Evolutionary conservation across 768 basidiomycete species (phyloP), one percentile per base, ranked within the genome.

Genomic region (Boletus rubroflammeus): DNA sequence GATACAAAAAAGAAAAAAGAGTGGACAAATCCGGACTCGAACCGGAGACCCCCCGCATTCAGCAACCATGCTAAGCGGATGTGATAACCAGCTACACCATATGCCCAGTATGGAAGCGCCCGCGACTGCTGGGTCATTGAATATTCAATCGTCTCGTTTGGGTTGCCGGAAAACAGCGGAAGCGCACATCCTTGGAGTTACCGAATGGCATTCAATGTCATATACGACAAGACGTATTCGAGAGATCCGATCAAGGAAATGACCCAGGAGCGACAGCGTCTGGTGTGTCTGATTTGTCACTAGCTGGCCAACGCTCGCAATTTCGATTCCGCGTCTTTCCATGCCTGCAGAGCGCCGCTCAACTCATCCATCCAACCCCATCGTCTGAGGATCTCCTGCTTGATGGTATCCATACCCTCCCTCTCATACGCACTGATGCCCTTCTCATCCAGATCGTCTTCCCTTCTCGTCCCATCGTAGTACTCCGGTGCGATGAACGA

Each of bases 81-180:
- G 69, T 71, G 69, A 71, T 71, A 71, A 72, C 71, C 69, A 71
- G 65, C 69, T 72, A 71, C 71, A 71, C 69, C 69, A 71, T 71
- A 69, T 71, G 71, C 69, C 69, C 69, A 1, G 51, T 32, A 3
- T 13, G 0, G 2, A 44, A 11, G 28, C 11, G 28, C n/a, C 14
- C 34, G n/a, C n/a, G n/a, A n/a, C n/a, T n/a, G n/a, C n/a, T n/a
- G n/a, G n/a, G n/a, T n/a, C n/a, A n/a, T n/a, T n/a, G n/a, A n/a
- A n/a, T n/a, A n/a, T n/a, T n/a, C n/a, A 25, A 25, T 25, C 23
- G 23, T 25, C 23, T 25, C 23, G 4, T 25, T 25, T 25, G 23
- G n/a, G n/a, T n/a, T n/a, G n/a, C n/a, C n/a, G n/a, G n/a, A n/a
- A n/a, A n/a, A n/a, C n/a, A n/a, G n/a, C n/a, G n/a, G n/a, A n/a